Evolutionary conservation across 2,329 filamentous ascomycete genomes (phyloP), one percentile per base, ranked within the genome.

Genomic region (Ascochyta koolunga): DNA sequence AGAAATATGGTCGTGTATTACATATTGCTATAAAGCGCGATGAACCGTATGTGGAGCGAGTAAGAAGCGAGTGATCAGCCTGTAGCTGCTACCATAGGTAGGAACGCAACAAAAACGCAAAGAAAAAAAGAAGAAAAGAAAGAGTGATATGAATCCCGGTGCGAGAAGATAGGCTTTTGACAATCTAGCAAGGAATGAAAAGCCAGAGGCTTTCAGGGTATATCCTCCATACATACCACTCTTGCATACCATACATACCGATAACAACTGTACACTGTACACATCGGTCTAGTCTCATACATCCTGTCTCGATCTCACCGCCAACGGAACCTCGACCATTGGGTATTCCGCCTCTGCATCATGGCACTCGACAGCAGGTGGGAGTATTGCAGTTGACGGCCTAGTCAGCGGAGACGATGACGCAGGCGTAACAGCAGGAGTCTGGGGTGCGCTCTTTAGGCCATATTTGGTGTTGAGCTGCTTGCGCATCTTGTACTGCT

Each of bases 391-490:
- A 8, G 22, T 44, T 21, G 45, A 31, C 5, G 41, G 36, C 4
- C 18, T 16, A 7, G 18, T 45, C 2, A 19, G 22, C 1, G 39
- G 13, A n/a, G 37, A 5, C 19, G 13, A 24, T 4, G 37, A 10
- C 13, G 21, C 42, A 21, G 47, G 53, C 25, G 42, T 35, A 8
- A 32, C 39, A 13, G 43, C 46, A 18, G 48, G 45, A 10, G 50
- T 59, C 45, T 64, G 63, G 18, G 50, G 44, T 9, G 54, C 50
- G 22, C 51, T 54, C 54, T 75, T 71, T 3, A 79, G 58, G 0
- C 77, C 77, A 60, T 71, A 79, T 15, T 73, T 68, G 0, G 75
- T 78, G 39, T 78, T 70, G 32, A 79, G 58, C 16, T 73, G 68
- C 11, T 67, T 72, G 35, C 75, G 61, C 59, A 79, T 62, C 57